These are phyloP conservation scores for Cystoderma amianthinum DNA, from an alignment of 768 basidiomycete species.

Conservation along the genomic window DNA sequence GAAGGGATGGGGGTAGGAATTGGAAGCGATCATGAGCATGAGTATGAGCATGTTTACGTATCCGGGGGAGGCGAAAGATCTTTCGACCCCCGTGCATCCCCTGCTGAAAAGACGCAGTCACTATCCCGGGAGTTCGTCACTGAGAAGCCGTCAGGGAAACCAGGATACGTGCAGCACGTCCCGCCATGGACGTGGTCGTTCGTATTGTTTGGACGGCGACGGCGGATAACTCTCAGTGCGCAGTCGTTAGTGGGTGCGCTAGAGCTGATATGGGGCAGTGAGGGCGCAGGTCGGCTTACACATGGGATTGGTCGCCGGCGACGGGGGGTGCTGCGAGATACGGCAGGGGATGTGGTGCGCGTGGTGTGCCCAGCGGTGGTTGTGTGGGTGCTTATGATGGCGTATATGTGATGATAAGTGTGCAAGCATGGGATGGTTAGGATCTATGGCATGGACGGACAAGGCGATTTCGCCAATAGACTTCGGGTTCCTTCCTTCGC, in stretches of 20 bases:
- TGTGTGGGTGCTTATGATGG: background rate
- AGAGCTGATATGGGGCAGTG: background rate
- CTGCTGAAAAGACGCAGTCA: background rate
- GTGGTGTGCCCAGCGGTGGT: background rate
- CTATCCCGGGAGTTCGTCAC: background rate
- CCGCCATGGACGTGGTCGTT: background rate
- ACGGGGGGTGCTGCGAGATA: background rate
- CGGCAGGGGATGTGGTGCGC: background rate
- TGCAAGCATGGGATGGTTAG: no score
- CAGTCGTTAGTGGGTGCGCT: background rate
- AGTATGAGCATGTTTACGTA: background rate
- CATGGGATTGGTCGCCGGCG: no score
- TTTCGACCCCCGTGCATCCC: background rate
- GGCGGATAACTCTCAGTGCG: background rate
- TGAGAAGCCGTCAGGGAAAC: background rate
- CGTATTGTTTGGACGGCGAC: background rate
- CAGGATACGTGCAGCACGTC: background rate
- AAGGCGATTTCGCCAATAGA: no score
- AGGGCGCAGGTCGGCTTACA: background rate
- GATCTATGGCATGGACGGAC: no score
- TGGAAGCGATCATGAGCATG: background rate
- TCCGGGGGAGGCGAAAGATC: background rate
- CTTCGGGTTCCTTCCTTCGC: no score
- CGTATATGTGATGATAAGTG: no score
- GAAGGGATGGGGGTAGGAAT: background rate